These are phyloP conservation scores for Cyberlindnera mississippiensis DNA, from an alignment of 805 yeast genomes.

Conservation along the genomic window DNA sequence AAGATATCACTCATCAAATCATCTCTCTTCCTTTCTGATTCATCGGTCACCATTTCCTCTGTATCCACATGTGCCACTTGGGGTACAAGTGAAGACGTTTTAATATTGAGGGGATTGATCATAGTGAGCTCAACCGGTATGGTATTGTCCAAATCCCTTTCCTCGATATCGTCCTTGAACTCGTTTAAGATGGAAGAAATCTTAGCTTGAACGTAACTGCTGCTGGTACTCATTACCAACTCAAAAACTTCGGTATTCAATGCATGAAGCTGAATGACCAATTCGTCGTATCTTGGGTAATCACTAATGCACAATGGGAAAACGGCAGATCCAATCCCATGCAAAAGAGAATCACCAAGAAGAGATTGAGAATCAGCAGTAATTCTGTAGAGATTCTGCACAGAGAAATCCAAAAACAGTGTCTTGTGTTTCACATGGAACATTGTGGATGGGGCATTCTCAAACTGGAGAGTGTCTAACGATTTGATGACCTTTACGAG, in stretches of 20 bases:
- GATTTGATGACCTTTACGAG: constrained; percentile 18
- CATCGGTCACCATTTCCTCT: constrained; percentile 13
- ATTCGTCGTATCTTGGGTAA: constrained; percentile 25
- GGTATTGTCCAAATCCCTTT: constrained; percentile 12
- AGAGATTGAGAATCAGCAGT: constrained; percentile 13
- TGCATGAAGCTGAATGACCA: constrained; percentile 17
- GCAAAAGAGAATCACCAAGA: constrained; percentile 9
- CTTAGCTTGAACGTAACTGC: constrained; percentile 21
- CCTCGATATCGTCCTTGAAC: constrained; percentile 21
- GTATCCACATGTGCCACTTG: too few relatives aligned
- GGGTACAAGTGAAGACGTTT: neutral
- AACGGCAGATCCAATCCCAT: constrained; percentile 11
- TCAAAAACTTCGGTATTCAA: constrained; percentile 11
- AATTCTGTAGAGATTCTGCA: constrained; percentile 20
- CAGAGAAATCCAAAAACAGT: constrained; percentile 18
- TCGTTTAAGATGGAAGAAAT: constrained; percentile 24
- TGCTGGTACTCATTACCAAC: constrained; percentile 4
- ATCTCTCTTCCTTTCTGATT: constrained; percentile 6
- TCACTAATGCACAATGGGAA: constrained; percentile 27
- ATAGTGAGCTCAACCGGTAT: constrained; percentile 28
- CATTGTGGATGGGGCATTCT: constrained; percentile 25
- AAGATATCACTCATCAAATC: constrained; percentile 26
- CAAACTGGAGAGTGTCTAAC: constrained; percentile 20
- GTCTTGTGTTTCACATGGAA: constrained; percentile 25
- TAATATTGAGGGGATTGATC: constrained; percentile 24